A percentile compares a stretch with the other conserved stretches of the same genome.
phyloP scores from a whole-genome alignment of 192 early-diverging fungal species.

The Phycomyces nitens region DNA sequence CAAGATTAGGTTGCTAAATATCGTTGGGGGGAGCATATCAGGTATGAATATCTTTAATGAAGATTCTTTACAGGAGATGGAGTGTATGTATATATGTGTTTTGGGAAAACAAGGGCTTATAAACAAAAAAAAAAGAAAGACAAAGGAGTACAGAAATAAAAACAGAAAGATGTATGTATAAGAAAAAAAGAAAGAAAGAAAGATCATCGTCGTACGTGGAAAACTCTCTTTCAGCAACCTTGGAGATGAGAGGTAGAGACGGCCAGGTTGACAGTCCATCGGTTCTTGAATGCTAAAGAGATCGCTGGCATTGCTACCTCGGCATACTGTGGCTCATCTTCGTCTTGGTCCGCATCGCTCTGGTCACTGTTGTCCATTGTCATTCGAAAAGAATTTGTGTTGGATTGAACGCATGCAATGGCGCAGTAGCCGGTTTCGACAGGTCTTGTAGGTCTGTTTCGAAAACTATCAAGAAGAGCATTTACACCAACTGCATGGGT shows the following conservation, averaged over 20 bases:
- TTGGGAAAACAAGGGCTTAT: not conserved
- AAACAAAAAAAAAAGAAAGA: not conserved
- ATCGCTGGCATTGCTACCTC: not conserved
- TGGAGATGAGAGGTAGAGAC: slow-evolving; percentile 1
- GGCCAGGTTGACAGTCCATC: slow-evolving; percentile 5
- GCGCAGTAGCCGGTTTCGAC: slow-evolving; percentile 18
- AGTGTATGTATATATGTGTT: not conserved
- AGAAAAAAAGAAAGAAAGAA: not conserved
- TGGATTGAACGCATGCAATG: slow-evolving; percentile 9
- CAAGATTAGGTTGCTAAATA: too few relatives aligned
- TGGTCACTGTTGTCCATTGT: slow-evolving; percentile 10
- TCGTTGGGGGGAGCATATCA: too few relatives aligned
- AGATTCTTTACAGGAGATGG: too few relatives aligned
- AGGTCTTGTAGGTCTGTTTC: slow-evolving; percentile 20
- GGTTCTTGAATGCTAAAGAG: not conserved
- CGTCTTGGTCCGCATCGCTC: slow-evolving; percentile 13
- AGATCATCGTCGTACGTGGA: not conserved
- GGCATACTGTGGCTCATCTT: not conserved
- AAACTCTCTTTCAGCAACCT: not conserved
- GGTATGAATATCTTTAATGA: too few relatives aligned
- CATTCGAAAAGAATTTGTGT: not conserved
- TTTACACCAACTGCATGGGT: slow-evolving; percentile 35
- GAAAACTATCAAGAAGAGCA: slow-evolving; percentile 31
- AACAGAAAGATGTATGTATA: not conserved
- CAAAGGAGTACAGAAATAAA: not conserved